Base-by-base conservation (phyloP, 495 filamentous ascomycete species). In the Rostrohypoxylon terebratum region DNA sequence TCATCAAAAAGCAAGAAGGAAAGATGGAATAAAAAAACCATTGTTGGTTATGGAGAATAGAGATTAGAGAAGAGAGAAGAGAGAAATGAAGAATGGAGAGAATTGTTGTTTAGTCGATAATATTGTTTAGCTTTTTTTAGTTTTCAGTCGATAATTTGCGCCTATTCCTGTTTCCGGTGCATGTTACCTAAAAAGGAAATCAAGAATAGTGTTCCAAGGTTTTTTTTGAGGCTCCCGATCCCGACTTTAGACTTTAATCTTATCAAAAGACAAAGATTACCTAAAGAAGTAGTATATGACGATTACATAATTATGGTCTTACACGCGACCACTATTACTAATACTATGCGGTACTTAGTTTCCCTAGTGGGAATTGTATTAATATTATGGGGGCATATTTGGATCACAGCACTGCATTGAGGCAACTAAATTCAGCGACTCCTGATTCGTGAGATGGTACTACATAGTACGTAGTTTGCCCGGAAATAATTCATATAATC, bases 401-500 rank as follows among this genome's bases (percentile, higher is more conserved):
- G 28, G 28, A 28, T 28, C 28, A 28, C 28, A 28, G 40, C 13
- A 28, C 13, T 38, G 36, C 33, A 42, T 14, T 42, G 38, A 59
- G n/a, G 55, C 31, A 59, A 20, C 20, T 34, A 42, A 33, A 59
- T 23, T 59, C 20, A 11, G 42, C 7, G 20, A 14, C 33, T 48
- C 18, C 8, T 42, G 34, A 59, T 45, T 59, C 42, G 45, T 18
- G 33, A 57, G 4, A 18, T 31, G 60, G 36, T 20, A 64, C 23
- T 31, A n/a, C n/a, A n/a, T n/a, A n/a, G n/a, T n/a, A n/a, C n/a
- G n/a, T n/a, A 45, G 48, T 38, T 55, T 25, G 28, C 57, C 64
- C 66, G 62, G 65, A 65, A 55, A 25, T 65, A 25, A 57, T 66
- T 48, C 50, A 67, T 55, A n/a, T 55, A 33, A 34, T 67, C 38